Percentiles rank a stretch among this genome's conserved stretches.
Evolutionary conservation across 768 basidiomycete species (phyloP).

Genomic region (Cyclocybe cylindracea): DNA sequence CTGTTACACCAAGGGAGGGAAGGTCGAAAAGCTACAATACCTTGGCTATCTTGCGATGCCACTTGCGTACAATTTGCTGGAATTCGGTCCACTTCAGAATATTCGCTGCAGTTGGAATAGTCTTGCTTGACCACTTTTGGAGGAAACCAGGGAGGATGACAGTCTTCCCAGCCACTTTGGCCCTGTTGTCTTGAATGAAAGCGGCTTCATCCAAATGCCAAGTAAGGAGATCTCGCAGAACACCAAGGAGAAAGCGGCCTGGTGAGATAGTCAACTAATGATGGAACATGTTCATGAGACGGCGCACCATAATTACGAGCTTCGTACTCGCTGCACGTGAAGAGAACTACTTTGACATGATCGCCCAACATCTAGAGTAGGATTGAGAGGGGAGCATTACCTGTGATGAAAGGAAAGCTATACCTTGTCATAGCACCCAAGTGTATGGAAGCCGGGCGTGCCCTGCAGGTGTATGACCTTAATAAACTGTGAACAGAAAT

Average conservation of each 20-base stretch:
- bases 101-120: slow-evolving; percentile 40
- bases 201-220: slow-evolving; percentile 81
- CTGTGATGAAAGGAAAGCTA: slow-evolving; percentile 7
- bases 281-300: background rate
- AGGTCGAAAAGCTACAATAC: slow-evolving; percentile 36
- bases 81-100: slow-evolving; percentile 72
- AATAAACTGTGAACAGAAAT: slow-evolving; percentile 91
- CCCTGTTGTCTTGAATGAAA: slow-evolving; percentile 73
- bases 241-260: slow-evolving; percentile 87
- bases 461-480: slow-evolving; percentile 84
- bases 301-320: slow-evolving; percentile 87
- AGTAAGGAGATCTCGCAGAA: slow-evolving; percentile 73
- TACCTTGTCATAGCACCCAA: slow-evolving; percentile 85
- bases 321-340: slow-evolving; percentile 95
- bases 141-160: slow-evolving; percentile 72
- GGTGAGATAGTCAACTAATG: slow-evolving; percentile 2
- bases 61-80: slow-evolving; percentile 74
- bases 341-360: slow-evolving; percentile 80
- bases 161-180: slow-evolving; percentile 59
- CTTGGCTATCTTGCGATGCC: slow-evolving; percentile 75
- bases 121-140: slow-evolving; percentile 46
- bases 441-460: slow-evolving; percentile 86
- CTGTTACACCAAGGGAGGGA: background rate
- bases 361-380: slow-evolving; percentile 75
- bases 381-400: slow-evolving; percentile 1